A percentile compares a stretch with the other conserved stretches of the same genome.
Evolutionary conservation across 129 eudicot species (phyloP).

Genomic region (Saussurea involucrata): DNA sequence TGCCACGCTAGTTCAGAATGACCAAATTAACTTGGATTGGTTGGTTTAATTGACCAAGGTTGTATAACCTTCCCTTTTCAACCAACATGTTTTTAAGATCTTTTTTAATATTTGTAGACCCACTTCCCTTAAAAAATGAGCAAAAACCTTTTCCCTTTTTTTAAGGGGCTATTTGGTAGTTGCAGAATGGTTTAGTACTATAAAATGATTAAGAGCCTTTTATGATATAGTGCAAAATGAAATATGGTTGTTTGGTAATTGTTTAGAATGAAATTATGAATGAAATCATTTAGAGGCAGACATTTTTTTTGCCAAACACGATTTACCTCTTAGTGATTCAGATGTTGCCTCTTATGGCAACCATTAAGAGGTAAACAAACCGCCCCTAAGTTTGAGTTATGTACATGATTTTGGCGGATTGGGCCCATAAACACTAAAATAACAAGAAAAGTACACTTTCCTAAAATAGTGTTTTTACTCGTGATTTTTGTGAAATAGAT

Average conservation of each 20-base stretch:
- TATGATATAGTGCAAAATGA: too few relatives aligned
- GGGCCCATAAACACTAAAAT: not conserved
- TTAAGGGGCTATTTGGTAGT: too few relatives aligned
- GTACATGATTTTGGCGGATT: not conserved
- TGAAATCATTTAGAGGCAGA: too few relatives aligned
- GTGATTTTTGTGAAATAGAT: not conserved
- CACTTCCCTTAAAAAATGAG: not conserved
- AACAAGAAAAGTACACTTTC: not conserved
- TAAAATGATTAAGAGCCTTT: too few relatives aligned
- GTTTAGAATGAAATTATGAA: too few relatives aligned
- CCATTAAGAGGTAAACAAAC: too few relatives aligned
- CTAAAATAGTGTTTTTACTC: not conserved
- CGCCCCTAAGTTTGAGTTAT: not conserved
- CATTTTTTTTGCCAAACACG: too few relatives aligned
- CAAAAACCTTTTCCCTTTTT: not conserved
- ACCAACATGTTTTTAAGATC: not conserved
- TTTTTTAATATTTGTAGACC: not conserved
- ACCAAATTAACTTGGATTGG: not conserved
- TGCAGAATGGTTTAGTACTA: too few relatives aligned
- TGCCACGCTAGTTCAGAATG: not conserved
- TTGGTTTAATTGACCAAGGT: not conserved
- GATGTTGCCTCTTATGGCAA: too few relatives aligned
- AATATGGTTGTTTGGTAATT: too few relatives aligned
- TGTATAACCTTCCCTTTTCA: not conserved
- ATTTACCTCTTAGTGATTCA: too few relatives aligned